phyloP scores from a whole-genome alignment of 306 rosid species.

The Trifolium dubium region DNA sequence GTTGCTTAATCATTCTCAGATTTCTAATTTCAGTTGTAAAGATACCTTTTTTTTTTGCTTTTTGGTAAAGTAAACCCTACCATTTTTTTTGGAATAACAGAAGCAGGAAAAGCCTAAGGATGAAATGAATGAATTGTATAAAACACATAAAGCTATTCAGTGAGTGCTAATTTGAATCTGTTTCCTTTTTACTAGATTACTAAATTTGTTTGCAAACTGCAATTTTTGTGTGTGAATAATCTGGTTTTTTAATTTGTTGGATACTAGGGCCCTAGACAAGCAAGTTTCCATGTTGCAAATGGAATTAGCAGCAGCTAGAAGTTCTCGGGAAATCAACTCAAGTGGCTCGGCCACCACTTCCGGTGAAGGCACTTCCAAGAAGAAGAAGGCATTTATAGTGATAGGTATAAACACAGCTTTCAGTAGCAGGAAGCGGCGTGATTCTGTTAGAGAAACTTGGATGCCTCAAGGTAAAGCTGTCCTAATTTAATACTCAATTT shows the following conservation, averaged over 20 bases:
- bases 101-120: conserved; percentile 61
- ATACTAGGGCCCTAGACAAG: conserved; percentile 79
- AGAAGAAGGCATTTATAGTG: conserved; percentile 80
- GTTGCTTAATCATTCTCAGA: neutral
- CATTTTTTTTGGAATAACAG: conserved; percentile 40
- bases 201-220: conserved; percentile 38
- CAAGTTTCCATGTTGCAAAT: conserved; percentile 80
- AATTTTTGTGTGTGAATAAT: conserved; percentile 5
- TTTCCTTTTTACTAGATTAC: conserved; percentile 25
- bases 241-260: conserved; percentile 38
- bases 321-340: conserved; percentile 59
- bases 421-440: conserved; percentile 95
- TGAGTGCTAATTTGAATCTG: conserved; percentile 60
- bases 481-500: conserved; percentile 14
- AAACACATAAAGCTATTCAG: conserved; percentile 88
- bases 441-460: conserved; percentile 98
- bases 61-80: conserved; percentile 20
- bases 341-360: conserved; percentile 46
- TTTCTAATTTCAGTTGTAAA: neutral
- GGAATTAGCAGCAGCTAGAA: conserved; percentile 82
- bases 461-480: conserved; percentile 85
- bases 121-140: conserved; percentile 66
- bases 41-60: neutral
- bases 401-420: conserved; percentile 98
- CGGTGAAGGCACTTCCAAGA: conserved; percentile 41